A percentile compares a stretch with the other conserved stretches of the same genome.
Evolutionary conservation across 164 flowering plant genomes (phyloP).

Genomic region (Stephania cephalantha): DNA sequence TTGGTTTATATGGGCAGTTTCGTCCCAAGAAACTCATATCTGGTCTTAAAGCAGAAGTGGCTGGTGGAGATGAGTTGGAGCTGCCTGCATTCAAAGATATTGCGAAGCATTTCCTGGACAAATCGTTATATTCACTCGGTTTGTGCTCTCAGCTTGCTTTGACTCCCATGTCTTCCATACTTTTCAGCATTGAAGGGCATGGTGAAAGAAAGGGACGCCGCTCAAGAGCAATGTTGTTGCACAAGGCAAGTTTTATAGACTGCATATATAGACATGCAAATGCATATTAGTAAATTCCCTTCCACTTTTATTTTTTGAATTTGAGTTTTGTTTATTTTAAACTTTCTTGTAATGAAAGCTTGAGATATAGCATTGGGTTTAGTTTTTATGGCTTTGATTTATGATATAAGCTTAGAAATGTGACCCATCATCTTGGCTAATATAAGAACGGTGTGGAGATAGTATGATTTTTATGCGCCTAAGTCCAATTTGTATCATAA

Average conservation of each 20-base stretch:
- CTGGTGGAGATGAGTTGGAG: constrained; percentile 37
- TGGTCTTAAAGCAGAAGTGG: constrained; percentile 48
- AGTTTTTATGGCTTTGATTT: background rate
- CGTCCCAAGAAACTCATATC: constrained; percentile 74
- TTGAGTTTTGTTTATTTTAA: background rate
- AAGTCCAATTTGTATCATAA: too few relatives aligned
- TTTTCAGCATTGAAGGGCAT: constrained; percentile 54
- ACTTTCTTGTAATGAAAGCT: background rate
- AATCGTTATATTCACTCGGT: constrained; percentile 63
- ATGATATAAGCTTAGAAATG: background rate
- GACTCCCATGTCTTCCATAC: constrained; percentile 38
- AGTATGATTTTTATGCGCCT: too few relatives aligned
- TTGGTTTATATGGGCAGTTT: constrained; percentile 67
- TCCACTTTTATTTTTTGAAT: background rate
- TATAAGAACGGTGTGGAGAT: too few relatives aligned
- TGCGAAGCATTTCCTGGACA: constrained; percentile 57
- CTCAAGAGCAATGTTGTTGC: constrained; percentile 49
- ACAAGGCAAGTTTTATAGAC: constrained; percentile 40
- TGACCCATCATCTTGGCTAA: background rate
- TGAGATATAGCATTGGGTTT: background rate
- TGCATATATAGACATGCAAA: background rate
- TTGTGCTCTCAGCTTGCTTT: constrained; percentile 43
- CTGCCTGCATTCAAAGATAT: constrained; percentile 39
- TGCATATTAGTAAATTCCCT: background rate
- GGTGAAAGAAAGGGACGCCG: constrained; percentile 59